Conservation (phyloP, 495 filamentous ascomycete genomes). For the Aspergillus incahuasiensis region DNA sequence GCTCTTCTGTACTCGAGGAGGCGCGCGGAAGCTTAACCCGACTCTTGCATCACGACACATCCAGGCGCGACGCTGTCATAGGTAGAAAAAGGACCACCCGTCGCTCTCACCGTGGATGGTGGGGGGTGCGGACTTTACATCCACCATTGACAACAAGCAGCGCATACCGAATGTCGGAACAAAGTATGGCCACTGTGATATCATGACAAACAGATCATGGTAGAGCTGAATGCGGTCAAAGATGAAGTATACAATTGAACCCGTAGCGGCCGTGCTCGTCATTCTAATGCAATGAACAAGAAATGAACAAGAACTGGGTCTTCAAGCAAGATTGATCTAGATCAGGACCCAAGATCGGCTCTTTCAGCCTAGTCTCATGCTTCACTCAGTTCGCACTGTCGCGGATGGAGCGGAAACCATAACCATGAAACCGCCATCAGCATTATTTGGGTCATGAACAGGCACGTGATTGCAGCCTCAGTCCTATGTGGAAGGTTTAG, state of each 20-base stretch:
- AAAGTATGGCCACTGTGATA: slow-evolving; percentile 7
- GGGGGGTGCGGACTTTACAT: neutral
- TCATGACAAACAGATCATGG: neutral
- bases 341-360: neutral
- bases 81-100: neutral
- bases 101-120: neutral
- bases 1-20: neutral
- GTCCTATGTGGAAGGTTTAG: too few relatives aligned
- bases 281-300: too few relatives aligned
- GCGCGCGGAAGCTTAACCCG: slow-evolving; percentile 8
- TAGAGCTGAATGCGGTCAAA: neutral
- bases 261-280: too few relatives aligned
- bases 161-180: slow-evolving; percentile 1
- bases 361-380: too few relatives aligned
- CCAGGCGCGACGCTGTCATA: neutral
- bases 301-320: too few relatives aligned
- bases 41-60: slow-evolving; percentile 20
- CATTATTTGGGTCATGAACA: neutral
- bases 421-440: neutral
- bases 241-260: too few relatives aligned
- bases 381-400: neutral
- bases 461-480: neutral
- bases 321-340: neutral
- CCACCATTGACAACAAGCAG: slow-evolving; percentile 1
- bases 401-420: neutral